Conservation (phyloP, 1,284 basidiomycete species). For the Pseudozyma pruni region DNA sequence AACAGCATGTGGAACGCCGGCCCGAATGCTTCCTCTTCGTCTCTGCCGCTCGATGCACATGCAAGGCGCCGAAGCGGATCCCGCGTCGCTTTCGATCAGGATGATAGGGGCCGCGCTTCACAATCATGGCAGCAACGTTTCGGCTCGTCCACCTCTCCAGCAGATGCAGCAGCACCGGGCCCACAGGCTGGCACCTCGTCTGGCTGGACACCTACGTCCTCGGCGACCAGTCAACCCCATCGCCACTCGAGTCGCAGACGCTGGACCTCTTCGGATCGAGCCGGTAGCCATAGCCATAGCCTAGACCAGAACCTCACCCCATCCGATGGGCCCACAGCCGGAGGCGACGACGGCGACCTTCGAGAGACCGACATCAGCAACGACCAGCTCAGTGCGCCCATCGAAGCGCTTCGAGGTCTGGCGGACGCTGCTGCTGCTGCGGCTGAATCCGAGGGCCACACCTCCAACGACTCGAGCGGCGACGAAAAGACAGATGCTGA, state of each 20-base stretch:
- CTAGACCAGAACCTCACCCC: slow-evolving; percentile 24
- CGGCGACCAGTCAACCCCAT: slow-evolving; percentile 6
- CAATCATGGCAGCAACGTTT: slow-evolving; percentile 19
- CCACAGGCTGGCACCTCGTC: slow-evolving; percentile 4
- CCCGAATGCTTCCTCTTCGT: slow-evolving; percentile 9
- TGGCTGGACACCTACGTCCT: slow-evolving; percentile 24
- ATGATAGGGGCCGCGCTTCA: slow-evolving; percentile 10
- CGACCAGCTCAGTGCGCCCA: slow-evolving; percentile 75
- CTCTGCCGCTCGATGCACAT: background rate
- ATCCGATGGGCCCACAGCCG: slow-evolving; percentile 12
- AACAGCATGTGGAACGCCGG: slow-evolving; percentile 12
- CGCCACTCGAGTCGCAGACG: slow-evolving; percentile 20
- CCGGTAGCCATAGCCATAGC: slow-evolving; percentile 25
- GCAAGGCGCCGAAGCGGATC: slow-evolving; percentile 9
- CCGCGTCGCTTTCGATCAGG: slow-evolving; percentile 8
- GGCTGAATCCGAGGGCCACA: slow-evolving; percentile 69
- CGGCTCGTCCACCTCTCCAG: slow-evolving; percentile 14
- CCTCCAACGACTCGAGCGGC: slow-evolving; percentile 31
- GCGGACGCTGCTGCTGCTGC: slow-evolving; percentile 93
- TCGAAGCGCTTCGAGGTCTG: slow-evolving; percentile 88
- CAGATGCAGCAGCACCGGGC: background rate
- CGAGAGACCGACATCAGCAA: slow-evolving; percentile 50
- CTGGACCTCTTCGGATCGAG: slow-evolving; percentile 33
- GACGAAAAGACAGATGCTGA: slow-evolving; percentile 21
- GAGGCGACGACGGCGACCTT: slow-evolving; percentile 14